Evolutionary conservation across 2,329 filamentous ascomycete species (phyloP).

Genomic region (Aspergillus ochraceus): DNA sequence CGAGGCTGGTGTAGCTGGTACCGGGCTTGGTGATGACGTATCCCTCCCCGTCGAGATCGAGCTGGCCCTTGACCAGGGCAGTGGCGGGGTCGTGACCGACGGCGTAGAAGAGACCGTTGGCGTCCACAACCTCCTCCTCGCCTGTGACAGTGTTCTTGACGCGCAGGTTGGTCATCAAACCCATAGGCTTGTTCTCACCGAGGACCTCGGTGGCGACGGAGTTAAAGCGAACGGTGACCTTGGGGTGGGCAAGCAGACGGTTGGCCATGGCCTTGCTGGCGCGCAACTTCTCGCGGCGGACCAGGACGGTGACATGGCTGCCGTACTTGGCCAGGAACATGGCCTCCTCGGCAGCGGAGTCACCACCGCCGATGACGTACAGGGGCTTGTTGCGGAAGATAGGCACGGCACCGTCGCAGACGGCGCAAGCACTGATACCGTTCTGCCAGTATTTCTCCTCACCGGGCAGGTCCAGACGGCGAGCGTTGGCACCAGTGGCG

Average conservation of each 20-base stretch:
- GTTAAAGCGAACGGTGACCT: constrained; percentile 89
- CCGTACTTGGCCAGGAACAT: constrained; percentile 98
- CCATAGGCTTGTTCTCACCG: constrained; percentile 71
- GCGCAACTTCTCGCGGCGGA: constrained; percentile 80
- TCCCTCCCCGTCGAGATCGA: constrained; percentile 84
- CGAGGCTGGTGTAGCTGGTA: constrained; percentile 80
- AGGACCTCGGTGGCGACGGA: constrained; percentile 77
- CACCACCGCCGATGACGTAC: constrained; percentile 93
- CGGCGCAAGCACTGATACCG: constrained; percentile 92
- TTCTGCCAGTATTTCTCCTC: constrained; percentile 98
- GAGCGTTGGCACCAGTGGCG: constrained; percentile 90
- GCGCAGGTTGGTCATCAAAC: constrained; percentile 83
- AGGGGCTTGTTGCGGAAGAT: constrained; percentile 97
- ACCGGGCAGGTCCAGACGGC: constrained; percentile 76
- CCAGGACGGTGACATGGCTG: constrained; percentile 89
- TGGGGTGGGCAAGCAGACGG: constrained; percentile 76
- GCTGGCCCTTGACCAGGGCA: constrained; percentile 81
- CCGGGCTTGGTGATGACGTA: constrained; percentile 90
- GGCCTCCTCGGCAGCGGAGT: constrained; percentile 95
- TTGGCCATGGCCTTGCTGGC: constrained; percentile 92
- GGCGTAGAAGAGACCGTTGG: constrained; percentile 94
- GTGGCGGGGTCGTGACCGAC: constrained; percentile 96
- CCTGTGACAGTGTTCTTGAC: constrained; percentile 78
- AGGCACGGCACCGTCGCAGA: constrained; percentile 94
- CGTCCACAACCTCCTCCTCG: constrained; percentile 77